Percentiles rank a stretch among this genome's conserved stretches.
Evolutionary conservation across 805 yeast species (phyloP).

Genomic region (Candida quercuum): DNA sequence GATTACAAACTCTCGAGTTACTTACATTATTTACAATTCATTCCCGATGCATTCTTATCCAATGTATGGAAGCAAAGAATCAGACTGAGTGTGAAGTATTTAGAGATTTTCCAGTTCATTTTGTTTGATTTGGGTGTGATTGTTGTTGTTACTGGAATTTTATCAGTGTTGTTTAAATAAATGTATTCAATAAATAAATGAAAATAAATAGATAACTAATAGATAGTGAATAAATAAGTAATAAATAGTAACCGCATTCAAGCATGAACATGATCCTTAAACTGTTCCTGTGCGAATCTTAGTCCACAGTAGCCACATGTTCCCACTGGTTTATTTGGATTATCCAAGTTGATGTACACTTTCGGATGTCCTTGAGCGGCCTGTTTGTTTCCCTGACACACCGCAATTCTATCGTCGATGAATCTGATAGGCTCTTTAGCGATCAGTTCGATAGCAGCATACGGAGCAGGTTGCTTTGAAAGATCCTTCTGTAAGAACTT

Average conservation of each 20-base stretch:
- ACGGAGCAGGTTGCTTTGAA: conserved; percentile 66
- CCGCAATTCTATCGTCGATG: conserved; percentile 58
- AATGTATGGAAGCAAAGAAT: conserved; percentile 14
- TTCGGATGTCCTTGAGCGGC: conserved; percentile 79
- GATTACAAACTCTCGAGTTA: conserved; percentile 19
- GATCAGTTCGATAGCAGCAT: conserved; percentile 80
- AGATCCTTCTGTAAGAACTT: conserved; percentile 68
- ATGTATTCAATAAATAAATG: background rate
- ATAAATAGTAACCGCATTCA: background rate
- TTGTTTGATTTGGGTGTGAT: conserved; percentile 21
- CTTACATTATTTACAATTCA: conserved; percentile 14
- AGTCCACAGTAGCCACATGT: conserved; percentile 82
- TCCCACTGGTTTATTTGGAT: conserved; percentile 51
- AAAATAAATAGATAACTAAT: conserved; percentile 4
- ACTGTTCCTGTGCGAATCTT: conserved; percentile 36
- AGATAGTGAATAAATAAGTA: conserved; percentile 2
- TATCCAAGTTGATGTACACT: conserved; percentile 71
- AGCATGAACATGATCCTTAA: conserved; percentile 12
- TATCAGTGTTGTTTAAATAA: conserved; percentile 11
- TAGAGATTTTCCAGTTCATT: conserved; percentile 17
- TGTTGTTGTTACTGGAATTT: conserved; percentile 17
- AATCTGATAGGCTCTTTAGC: conserved; percentile 67
- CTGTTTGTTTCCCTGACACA: conserved; percentile 77
- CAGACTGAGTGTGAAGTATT: conserved; percentile 20
- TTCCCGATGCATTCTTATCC: conserved; percentile 18